Evolutionary conservation across 352 stramenopile genomes (phyloP), one percentile per base, ranked within the genome.

Genomic region (Pythium guiyangense): DNA sequence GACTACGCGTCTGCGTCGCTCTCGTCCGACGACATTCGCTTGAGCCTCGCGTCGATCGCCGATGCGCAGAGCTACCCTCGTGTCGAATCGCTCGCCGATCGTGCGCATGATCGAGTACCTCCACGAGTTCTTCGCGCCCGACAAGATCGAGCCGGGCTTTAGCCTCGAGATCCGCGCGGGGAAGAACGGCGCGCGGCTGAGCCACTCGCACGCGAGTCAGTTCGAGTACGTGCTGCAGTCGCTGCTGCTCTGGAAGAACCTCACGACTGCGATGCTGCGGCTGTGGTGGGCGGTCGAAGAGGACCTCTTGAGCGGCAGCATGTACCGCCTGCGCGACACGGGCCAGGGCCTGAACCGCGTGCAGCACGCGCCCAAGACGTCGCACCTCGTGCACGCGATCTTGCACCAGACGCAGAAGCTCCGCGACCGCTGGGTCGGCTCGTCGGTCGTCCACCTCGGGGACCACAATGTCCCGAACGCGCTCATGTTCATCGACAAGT

Each of bases 401-500:
- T 52, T 88, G 26, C 63, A 81, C 27, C 52, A 67, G 22, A 84
- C 76, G 26, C 73, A 85, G 52, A 71, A 76, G 44, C 29, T 69
- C 53, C 69, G 65, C 35, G 48, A 64, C 31, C 67, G 71, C 15
- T 97, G 90, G 90, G 69, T 97, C 22, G 90, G 90, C 20, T 91
- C 73, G 2, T 96, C 78, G 44, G 86, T 97, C 3, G 95, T 98
- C 27, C 93, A 98, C 71, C 71, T 98, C 4, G 93, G 93, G 29
- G 93, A 98, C 64, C 83, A 96, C 63, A 97, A 99, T 72, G 96
- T 99, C 31, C 96, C 96, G 15, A 98, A 98, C 59, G 96, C 96
- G 50, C 83, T 99, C 60, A 98, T 97, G 73, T 99, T 99, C 66
- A 98, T 99, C 69, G 96, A 99, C 82, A 99, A 99, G 76, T 98